Percentiles rank a stretch among this genome's conserved stretches.
These are phyloP conservation scores for Madurella mycetomatis DNA, from an alignment of 2,329 filamentous ascomycete genomes.

Conservation along the genomic window DNA sequence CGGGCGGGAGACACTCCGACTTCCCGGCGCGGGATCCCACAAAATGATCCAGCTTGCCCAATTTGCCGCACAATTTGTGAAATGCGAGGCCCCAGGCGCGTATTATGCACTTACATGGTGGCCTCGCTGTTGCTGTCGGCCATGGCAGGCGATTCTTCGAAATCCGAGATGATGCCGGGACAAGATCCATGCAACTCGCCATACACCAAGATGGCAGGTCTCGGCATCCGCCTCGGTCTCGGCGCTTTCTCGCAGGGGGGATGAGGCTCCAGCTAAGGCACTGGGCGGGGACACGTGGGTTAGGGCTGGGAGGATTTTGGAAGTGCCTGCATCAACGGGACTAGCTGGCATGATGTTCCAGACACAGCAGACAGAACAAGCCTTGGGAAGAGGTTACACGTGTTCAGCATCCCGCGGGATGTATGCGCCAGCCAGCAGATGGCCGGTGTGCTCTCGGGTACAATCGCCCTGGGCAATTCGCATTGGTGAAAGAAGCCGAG, in stretches of 20 bases:
- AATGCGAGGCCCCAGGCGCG: too few relatives aligned
- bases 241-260: too few relatives aligned
- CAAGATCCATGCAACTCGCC: too few relatives aligned
- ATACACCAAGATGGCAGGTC: too few relatives aligned
- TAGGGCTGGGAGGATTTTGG: too few relatives aligned
- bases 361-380: background rate
- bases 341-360: constrained; percentile 1
- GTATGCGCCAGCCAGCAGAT: background rate
- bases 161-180: background rate
- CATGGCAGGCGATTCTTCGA: background rate
- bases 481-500: background rate
- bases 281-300: background rate
- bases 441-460: background rate
- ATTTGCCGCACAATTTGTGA: too few relatives aligned
- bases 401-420: constrained; percentile 4
- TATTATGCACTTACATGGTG: too few relatives aligned
- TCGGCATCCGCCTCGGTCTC: too few relatives aligned
- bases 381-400: background rate
- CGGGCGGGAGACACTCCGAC: background rate
- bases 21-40: background rate
- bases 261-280: too few relatives aligned
- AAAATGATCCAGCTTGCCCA: background rate
- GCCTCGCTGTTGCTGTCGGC: too few relatives aligned
- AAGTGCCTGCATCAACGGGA: background rate
- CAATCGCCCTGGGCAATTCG: background rate